Base-by-base conservation (phyloP, 352 stramenopile genomes). In the Phytophthora nicotianae region DNA sequence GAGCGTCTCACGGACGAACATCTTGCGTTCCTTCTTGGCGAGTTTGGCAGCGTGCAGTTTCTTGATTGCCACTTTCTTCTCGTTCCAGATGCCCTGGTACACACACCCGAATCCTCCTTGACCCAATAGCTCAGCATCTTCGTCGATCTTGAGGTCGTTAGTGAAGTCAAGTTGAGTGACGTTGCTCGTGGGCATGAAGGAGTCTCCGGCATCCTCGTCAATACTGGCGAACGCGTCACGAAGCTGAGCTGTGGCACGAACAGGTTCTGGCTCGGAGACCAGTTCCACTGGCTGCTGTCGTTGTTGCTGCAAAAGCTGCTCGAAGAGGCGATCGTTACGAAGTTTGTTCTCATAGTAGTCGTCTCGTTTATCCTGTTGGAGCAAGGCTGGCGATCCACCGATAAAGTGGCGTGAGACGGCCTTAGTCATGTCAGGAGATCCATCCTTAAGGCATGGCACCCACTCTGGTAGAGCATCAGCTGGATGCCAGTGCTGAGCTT, bases 21-120 rank as follows among this genome's bases (percentile, higher is more conserved):
- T 72, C n/a, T 62, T 62, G 11, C 60, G 51, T 0, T 79, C 71
- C 26, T 73, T 75, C 42, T 74, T 76, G 27, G 67, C 60, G 42
- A 76, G 64, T 40, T 67, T 62, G 29, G 58, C 7, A n/a, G 47
- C 47, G 38, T 79, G 72, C 1, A 80, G 65, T 50, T 75, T 74
- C 61, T 80, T 80, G 57, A 80, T 52, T 9, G 72, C 72, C 6
- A 80, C 68, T 24, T 48, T 8, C 4, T 61, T 50, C 7, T 42
- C 19, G 21, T 61, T 50, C 59, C 61, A 77, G 9, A 10, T 63
- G 13, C 68, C 72, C 3, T 40, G 55, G 17, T 65, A 65, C 19
- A 80, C 68, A 5, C 35, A 46, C 2, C 68, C 72, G 24, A 80
- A 80, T n/a, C 60, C 55, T 13, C 72, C 72, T 11, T 61, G 60